Evolutionary conservation across 2,329 filamentous ascomycete species (phyloP), one percentile per base, ranked within the genome.

Genomic region (Aquanectria penicillioides): DNA sequence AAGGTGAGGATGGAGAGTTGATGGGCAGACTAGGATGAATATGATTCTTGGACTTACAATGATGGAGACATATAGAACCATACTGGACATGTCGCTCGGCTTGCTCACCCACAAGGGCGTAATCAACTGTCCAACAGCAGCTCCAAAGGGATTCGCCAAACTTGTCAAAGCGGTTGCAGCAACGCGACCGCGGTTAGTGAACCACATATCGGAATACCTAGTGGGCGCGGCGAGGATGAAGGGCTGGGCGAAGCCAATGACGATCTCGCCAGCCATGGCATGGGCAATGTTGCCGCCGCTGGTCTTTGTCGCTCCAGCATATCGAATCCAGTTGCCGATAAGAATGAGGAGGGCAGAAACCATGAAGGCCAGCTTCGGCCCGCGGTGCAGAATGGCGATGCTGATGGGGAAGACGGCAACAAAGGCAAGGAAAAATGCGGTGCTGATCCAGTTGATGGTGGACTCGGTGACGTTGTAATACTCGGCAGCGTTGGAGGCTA

Each of bases 121-220:
- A 51, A 98, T 87, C 37, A 98, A 81, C 77, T 98, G 93, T 4
- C 93, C 94, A 46, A 97, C 78, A 6, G 94, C 94, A 18, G 91
- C 94, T 12, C 94, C 94, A 48, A 98, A 84, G 0, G 94, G 94
- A 74, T 97, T 98, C 4, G 94, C 92, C 57, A 98, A 78, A 59
- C 89, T 94, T 18, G 90, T 89, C 29, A 97, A 71, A 1, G 94
- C 95, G 1, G 94, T 98, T 15, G 94, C 94, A 51, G 90, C 89
- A 11, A 97, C 91, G 52, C 95, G 87, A 7, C 94, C 94, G 10
- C 82, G 80, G 68, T 91, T 89, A 2, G 92, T 94, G 77, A 98
- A 98, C 95, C 95, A 98, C 59, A 97, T 80, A 73, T 97, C 94
- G 52, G 92, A 95, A 77, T 97, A 99, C 61, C 92, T 83, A 0